A percentile compares a stretch with the other conserved stretches of the same genome.
phyloP scores from a whole-genome alignment of 805 yeast species.

The Candida loeiensis region DNA sequence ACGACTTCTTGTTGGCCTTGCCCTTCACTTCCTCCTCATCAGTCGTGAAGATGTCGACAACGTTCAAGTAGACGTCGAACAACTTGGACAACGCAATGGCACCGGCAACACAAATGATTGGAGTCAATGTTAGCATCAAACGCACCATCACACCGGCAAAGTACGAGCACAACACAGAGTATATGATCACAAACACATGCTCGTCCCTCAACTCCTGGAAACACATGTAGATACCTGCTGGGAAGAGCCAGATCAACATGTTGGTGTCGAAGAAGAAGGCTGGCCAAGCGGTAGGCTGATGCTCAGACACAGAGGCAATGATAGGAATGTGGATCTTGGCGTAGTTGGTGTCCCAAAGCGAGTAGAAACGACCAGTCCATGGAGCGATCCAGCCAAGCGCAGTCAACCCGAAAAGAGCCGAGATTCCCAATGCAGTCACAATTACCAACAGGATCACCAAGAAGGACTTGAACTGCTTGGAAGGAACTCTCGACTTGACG shows the following conservation, averaged over 20 bases:
- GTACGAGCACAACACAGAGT: constrained; percentile 90
- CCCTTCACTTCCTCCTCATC: constrained; percentile 14
- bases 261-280: constrained; percentile 93
- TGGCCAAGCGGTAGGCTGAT: constrained; percentile 99
- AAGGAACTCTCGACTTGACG: constrained; percentile 67
- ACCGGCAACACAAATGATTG: constrained; percentile 89
- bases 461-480: constrained; percentile 68
- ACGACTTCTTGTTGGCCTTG: constrained; percentile 12
- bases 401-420: constrained; percentile 75
- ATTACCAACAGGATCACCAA: constrained; percentile 56
- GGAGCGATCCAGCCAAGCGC: constrained; percentile 94
- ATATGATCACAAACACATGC: constrained; percentile 88
- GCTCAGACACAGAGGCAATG: constrained; percentile 98
- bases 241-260: constrained; percentile 95
- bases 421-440: constrained; percentile 60
- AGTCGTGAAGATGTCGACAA: constrained; percentile 39
- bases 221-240: constrained; percentile 90
- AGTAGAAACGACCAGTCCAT: constrained; percentile 99
- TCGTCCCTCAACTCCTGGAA: constrained; percentile 89
- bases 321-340: constrained; percentile 98
- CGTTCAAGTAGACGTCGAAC: constrained; percentile 75
- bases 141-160: constrained; percentile 99
- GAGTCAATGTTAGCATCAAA: constrained; percentile 93
- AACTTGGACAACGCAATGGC: constrained; percentile 85
- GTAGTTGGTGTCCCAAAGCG: constrained; percentile 96